These are phyloP conservation scores for Piloderma croceum DNA, from an alignment of 768 basidiomycete species.

Conservation along the genomic window DNA sequence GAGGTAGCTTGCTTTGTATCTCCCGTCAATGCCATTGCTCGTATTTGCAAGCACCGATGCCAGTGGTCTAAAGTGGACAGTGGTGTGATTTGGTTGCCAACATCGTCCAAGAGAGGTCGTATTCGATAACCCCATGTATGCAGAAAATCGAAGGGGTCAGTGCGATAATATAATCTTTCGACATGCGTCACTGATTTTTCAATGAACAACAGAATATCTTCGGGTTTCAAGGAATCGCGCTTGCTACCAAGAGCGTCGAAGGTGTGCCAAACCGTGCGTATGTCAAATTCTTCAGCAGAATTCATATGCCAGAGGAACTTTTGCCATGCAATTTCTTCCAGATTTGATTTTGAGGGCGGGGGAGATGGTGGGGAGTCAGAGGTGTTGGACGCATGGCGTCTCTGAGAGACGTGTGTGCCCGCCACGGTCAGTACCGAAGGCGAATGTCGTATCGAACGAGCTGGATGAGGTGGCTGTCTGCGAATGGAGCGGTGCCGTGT, in stretches of 20 bases:
- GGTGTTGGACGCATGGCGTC: slow-evolving; percentile 25
- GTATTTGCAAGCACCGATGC: slow-evolving; percentile 26
- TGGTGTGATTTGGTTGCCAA: slow-evolving; percentile 20
- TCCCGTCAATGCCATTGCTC: slow-evolving; percentile 32
- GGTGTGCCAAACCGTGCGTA: slow-evolving; percentile 36
- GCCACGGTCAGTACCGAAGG: neutral
- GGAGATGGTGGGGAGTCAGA: slow-evolving; percentile 5
- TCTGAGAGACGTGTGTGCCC: slow-evolving; percentile 10
- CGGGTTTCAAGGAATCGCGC: slow-evolving; percentile 16
- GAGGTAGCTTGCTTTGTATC: slow-evolving; percentile 30
- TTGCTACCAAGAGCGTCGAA: slow-evolving; percentile 29
- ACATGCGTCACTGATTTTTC: slow-evolving; percentile 17
- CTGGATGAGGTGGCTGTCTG: neutral
- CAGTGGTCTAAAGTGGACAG: slow-evolving; percentile 14
- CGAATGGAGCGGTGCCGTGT: neutral
- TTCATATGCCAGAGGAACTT: too few species aligned
- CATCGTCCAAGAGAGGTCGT: slow-evolving; percentile 24
- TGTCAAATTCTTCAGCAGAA: slow-evolving; percentile 23
- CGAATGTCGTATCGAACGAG: neutral
- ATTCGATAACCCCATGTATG: slow-evolving; percentile 34
- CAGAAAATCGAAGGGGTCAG: slow-evolving; percentile 14
- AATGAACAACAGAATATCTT: slow-evolving; percentile 23
- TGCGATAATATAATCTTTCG: slow-evolving; percentile 11
- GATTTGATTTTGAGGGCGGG: neutral
- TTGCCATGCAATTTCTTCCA: slow-evolving; percentile 15